Evolutionary conservation across 495 filamentous ascomycete species (phyloP), one percentile per base, ranked within the genome.

Genomic region (Tuber magnatum): DNA sequence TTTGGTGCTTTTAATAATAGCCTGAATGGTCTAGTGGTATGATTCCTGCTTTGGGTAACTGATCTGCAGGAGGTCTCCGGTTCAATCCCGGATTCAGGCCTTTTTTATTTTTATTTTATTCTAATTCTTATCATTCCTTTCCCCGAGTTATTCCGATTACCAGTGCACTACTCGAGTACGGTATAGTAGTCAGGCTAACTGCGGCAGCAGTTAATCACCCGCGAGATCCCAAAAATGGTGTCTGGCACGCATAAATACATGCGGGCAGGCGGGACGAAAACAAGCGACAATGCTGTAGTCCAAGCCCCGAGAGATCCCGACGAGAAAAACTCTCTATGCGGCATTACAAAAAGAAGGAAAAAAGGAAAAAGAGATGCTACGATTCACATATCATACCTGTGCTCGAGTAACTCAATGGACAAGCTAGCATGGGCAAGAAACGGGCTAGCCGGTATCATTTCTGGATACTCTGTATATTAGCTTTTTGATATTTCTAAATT

Each of bases 61-160:
- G 51, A 71, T 10, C 35, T 77, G 73, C 76, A 71, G 76, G 73
- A 77, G 76, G 76, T 77, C 76, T 77, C 73, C 69, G 69, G 76
- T 72, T 75, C 73, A 75, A 75, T 77, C 73, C 73, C 73, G 73
- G 73, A 75, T 71, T 71, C 76, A 70, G 76, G 76, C 76, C 69
- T 71, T 2, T 22, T 12, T 35, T 14, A 24, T 24, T 10, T 73
- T 68, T 73, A 46, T 74, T 71, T 20, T 9, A 44, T 44, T n/a
- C 3, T 61, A 10, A 1, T 7, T 6, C 18, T 4, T n/a, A 1
- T 2, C n/a, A n/a, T 48, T 51, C 20, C n/a, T 28, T n/a, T 28
- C 18, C 44, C 16, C 44, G 18, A 48, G 44, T 0, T 48, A 22
- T 22, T 22, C 20, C 16, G 18, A 48, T n/a, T n/a, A n/a, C n/a